Evolutionary conservation across 768 basidiomycete genomes (phyloP), one percentile per base, ranked within the genome.

Genomic region (Mycena galericulata): DNA sequence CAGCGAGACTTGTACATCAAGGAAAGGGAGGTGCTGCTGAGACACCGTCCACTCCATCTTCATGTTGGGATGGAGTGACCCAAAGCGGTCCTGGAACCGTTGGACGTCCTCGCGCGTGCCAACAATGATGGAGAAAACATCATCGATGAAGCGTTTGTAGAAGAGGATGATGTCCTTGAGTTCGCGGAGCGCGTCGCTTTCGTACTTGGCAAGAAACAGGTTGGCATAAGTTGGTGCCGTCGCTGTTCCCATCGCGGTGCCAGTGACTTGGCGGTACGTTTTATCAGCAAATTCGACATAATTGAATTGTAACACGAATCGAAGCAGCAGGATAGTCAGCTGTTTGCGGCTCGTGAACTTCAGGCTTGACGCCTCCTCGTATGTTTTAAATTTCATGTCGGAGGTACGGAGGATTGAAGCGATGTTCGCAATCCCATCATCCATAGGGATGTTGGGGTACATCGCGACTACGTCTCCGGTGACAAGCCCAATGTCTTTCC

Each of bases 171-270:
- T 68, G 41, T 53, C 58, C 43, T 53, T 55, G 2, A 72, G 20
- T 11, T 72, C 56, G 38, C n/a, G 29, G 18, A 72, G 70, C 6
- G 62, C 56, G 4, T 1, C 20, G 14, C 3, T 51, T 46, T 72
- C 70, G 29, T 46, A 68, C 1, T 6, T 1, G n/a, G 70, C 70
- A 0, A 72, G 70, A 38, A 72, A 72, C 3, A 72, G 61, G 49
- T 72, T 72, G 6, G 70, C 67, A 45, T 72, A 72, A 12, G 67
- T 68, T 10, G 70, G 70, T 30, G 70, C 67, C 27, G 45, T 59
- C 8, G 67, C 34, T 2, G 70, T 71, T 2, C 70, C 70, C 70
- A 71, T 71, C 9, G 69, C 65, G 2, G 69, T 70, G 11, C 69
- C 65, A 4, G 67, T 47, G 14, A 70, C 60, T 36, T 70, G 69